Conservation (phyloP, 305 asterid species). For the Rubia peregrina region DNA sequence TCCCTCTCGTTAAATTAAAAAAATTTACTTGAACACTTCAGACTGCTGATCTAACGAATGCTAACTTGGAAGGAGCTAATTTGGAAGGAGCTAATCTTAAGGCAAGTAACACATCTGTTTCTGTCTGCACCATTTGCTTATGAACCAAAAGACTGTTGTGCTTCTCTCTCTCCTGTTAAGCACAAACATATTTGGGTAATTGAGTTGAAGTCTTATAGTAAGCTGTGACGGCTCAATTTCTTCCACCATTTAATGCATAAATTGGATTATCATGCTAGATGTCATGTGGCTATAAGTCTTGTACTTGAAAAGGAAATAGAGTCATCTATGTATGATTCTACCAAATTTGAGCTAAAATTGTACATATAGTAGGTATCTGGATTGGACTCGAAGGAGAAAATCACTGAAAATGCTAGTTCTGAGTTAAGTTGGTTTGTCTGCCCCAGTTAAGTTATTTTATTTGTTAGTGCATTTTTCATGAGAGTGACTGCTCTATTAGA, state of each 20-base stretch:
- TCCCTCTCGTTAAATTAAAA: neutral
- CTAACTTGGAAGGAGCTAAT: slow-evolving; percentile 96
- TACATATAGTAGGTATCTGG: neutral
- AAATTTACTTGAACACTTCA: slow-evolving; percentile 24
- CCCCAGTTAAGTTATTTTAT: neutral
- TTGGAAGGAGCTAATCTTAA: slow-evolving; percentile 95
- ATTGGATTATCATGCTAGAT: neutral
- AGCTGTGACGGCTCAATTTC: neutral
- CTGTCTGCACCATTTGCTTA: neutral
- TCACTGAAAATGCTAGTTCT: neutral
- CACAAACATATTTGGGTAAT: neutral
- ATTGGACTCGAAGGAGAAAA: neutral
- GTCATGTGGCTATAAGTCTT: neutral
- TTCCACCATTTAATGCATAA: neutral
- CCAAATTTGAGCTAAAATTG: neutral
- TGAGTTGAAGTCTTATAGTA: neutral
- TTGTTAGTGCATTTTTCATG: neutral
- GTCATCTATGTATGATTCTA: neutral
- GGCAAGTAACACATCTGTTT: slow-evolving; percentile 32
- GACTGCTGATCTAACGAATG: slow-evolving; percentile 96
- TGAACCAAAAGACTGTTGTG: neutral
- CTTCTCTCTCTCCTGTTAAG: neutral
- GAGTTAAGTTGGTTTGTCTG: neutral
- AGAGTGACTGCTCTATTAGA: neutral
- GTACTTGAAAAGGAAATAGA: neutral